Percentiles rank a stretch among this genome's conserved stretches.
These are phyloP conservation scores for Caryocar brasiliense DNA, from an alignment of 441 rosid genomes.

Conservation along the genomic window DNA sequence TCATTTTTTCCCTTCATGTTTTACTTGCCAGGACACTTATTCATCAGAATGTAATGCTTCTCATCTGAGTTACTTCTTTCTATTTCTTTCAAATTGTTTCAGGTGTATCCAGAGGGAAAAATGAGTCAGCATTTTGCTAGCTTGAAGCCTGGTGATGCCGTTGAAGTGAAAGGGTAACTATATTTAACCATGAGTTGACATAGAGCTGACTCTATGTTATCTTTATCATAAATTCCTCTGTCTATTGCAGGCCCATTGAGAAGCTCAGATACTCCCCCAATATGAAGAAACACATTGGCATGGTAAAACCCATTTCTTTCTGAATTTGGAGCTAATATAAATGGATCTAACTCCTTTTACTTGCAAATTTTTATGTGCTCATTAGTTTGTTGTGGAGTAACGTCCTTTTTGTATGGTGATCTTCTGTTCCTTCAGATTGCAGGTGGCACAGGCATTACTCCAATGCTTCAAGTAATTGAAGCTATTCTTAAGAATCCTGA, in stretches of 20 bases:
- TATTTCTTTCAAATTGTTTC: constrained; percentile 14
- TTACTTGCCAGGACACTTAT: constrained; percentile 4
- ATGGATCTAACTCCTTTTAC: too few relatives aligned
- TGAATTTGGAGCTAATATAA: constrained; percentile 1
- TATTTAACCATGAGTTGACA: neutral
- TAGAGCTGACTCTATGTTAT: neutral
- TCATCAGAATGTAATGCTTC: neutral
- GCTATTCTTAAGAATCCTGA: constrained; percentile 81
- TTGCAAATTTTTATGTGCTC: neutral
- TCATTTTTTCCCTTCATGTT: neutral
- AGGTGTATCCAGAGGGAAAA: constrained; percentile 95
- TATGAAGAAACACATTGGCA: constrained; percentile 92
- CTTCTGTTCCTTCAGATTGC: constrained; percentile 50
- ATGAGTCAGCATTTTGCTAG: constrained; percentile 98
- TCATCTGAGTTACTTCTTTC: neutral
- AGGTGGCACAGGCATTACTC: constrained; percentile 95
- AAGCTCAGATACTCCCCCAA: constrained; percentile 83
- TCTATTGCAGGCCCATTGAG: constrained; percentile 77
- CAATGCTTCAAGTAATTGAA: constrained; percentile 94
- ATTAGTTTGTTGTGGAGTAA: neutral
- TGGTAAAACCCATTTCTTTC: constrained; percentile 48
- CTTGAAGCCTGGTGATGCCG: constrained; percentile 81
- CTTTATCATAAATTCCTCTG: constrained; percentile 9
- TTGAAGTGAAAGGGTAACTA: constrained; percentile 89
- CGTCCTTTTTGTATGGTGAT: neutral